phyloP scores from a whole-genome alignment of 1,284 basidiomycete genomes.

The Moniliophthora roreri region DNA sequence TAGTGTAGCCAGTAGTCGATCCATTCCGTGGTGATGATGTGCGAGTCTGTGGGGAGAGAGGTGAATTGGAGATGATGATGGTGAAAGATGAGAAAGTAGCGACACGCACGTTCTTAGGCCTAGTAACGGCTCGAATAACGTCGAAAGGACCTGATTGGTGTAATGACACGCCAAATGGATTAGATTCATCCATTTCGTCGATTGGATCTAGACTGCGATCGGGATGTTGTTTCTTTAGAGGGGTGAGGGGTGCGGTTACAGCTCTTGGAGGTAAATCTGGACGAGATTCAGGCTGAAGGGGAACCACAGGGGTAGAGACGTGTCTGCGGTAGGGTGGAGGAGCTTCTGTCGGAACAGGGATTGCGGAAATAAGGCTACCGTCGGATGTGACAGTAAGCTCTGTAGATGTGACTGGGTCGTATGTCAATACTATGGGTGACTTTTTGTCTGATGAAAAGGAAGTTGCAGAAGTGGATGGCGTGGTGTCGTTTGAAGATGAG shows the following conservation, averaged over 20 bases:
- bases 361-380: neutral
- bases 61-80: neutral
- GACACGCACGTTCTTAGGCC: neutral
- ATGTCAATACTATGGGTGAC: neutral
- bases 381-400: neutral
- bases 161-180: neutral
- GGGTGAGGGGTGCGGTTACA: neutral
- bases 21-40: no score
- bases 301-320: neutral
- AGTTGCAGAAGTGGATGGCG: neutral
- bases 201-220: neutral
- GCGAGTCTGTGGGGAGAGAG: no score
- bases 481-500: neutral
- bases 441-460: constrained; percentile 1
- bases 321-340: neutral
- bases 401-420: neutral
- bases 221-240: neutral
- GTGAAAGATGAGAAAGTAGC: neutral
- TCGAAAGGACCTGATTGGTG: neutral
- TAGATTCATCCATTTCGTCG: constrained; percentile 1
- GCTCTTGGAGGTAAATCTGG: neutral
- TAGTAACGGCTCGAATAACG: neutral
- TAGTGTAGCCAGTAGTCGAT: no score
- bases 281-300: neutral
- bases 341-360: neutral